Evolutionary conservation across 345 rosid species (phyloP), one percentile per base, ranked within the genome.

Genomic region (Schrenkiella parvula): DNA sequence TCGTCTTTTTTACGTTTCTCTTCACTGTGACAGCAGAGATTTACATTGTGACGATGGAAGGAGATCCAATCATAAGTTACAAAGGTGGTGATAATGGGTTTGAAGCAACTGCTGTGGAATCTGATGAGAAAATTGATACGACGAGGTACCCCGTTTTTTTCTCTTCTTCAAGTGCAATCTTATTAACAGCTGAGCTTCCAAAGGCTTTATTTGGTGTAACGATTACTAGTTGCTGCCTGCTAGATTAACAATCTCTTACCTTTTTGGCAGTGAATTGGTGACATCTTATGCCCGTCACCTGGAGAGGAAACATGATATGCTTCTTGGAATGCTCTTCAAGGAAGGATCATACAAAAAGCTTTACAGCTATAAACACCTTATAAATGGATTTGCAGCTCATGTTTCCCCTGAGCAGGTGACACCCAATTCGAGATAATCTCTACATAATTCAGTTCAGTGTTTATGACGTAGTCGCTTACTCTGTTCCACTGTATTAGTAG

Each of bases 291-390:
- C 88, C 2, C 79, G 75, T 59, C 97, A 95, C 80, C 98, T 95
- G 34, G 99, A 89, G 76, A 80, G 82, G 82, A 91, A 85, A 71
- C 99, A 95, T 79, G 98, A 95, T 72, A 84, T 83, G 88, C 93
- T 95, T 74, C 97, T 95, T 56, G 96, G 84, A 21, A 66, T 82
- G 86, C 80, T 91, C 62, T 95, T 91, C 78, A 87, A 85, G 48
- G 82, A 54, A 64, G 96, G 93, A 67, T 86, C 83, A 54, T 95
- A 91, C 81, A 82, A 80, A 75, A 95, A 95, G 78, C 82, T 95
- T 64, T 95, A 95, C 84, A 95, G 99, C 86, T 95, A 95, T 78
- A 82, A 86, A 51, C 99, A 95, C 70, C 95, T 95, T 71, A 88
- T 95, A 53, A 95, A 95, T 70, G 99, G 99, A 28, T 95, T 95